A percentile compares a stretch with the other conserved stretches of the same genome.
Conservation (phyloP, 495 filamentous ascomycete genomes). For the Neurospora sp. region DNA sequence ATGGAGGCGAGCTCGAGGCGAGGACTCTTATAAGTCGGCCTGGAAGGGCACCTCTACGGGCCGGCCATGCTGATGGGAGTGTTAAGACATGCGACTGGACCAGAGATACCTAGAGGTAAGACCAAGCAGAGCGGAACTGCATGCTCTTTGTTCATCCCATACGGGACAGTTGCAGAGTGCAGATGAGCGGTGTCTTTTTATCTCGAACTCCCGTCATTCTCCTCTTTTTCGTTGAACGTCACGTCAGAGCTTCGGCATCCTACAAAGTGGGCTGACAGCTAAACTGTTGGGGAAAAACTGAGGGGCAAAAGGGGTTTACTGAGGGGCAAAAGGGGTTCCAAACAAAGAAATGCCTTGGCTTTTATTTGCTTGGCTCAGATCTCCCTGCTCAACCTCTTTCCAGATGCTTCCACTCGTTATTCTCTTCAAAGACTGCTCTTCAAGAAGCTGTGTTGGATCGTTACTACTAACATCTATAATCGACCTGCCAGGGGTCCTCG, state of each 20-base stretch:
- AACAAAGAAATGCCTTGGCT: background rate
- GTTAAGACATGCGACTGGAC: background rate
- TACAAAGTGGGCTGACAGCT: background rate
- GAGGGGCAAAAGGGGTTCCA: background rate
- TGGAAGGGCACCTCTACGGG: background rate
- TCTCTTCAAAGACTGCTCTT: background rate
- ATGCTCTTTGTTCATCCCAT: background rate
- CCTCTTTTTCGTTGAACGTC: background rate
- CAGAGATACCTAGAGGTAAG: background rate
- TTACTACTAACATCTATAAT: background rate
- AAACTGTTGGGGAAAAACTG: background rate
- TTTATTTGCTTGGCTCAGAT: background rate
- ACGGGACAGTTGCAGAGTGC: background rate
- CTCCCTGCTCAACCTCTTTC: background rate
- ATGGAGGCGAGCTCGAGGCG: background rate
- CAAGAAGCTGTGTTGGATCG: background rate
- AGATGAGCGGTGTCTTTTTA: background rate
- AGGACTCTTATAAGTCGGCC: background rate
- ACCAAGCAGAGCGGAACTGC: background rate
- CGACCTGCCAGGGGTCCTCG: background rate
- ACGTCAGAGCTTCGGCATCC: background rate
- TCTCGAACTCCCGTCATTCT: background rate
- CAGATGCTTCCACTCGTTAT: background rate
- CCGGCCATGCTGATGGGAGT: background rate
- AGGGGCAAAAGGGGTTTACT: background rate